Evolutionary conservation across 257 asterid species (phyloP).

Genomic region (Penstemon eatonii): DNA sequence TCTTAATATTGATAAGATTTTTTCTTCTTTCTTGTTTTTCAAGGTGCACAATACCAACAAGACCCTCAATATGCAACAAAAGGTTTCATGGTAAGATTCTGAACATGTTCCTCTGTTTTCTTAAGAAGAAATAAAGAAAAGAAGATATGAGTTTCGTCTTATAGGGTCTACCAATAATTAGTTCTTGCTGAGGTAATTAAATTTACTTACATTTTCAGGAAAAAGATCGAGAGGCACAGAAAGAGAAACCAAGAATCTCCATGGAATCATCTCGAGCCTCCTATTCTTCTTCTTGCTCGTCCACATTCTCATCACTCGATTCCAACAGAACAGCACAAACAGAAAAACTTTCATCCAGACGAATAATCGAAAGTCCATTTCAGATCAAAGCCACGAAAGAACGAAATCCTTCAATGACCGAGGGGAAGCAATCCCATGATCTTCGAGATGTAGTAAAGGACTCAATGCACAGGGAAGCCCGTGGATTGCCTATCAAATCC

Average conservation of each 20-base stretch:
- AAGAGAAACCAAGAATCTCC: slow-evolving; percentile 53
- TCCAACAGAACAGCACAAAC: slow-evolving; percentile 43
- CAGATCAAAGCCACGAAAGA: slow-evolving; percentile 36
- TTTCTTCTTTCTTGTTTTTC: slow-evolving; percentile 30
- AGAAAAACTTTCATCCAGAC: slow-evolving; percentile 35
- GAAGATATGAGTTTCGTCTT: not conserved
- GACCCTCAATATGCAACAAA: slow-evolving; percentile 46
- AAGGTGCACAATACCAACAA: slow-evolving; percentile 49
- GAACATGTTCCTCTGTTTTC: slow-evolving; percentile 12
- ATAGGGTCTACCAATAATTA: not conserved
- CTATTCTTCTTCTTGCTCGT: slow-evolving; percentile 67
- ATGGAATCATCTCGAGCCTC: slow-evolving; percentile 68
- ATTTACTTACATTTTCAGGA: slow-evolving; percentile 49
- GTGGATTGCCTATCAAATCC: slow-evolving; percentile 56
- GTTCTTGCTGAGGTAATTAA: slow-evolving; percentile 20
- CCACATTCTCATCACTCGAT: slow-evolving; percentile 62
- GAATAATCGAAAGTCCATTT: slow-evolving; percentile 38
- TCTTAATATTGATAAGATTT: slow-evolving; percentile 24
- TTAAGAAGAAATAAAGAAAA: not conserved
- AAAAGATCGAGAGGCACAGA: slow-evolving; percentile 39
- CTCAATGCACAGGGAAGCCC: slow-evolving; percentile 79
- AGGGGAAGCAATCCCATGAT: slow-evolving; percentile 45
- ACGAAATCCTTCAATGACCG: slow-evolving; percentile 27
- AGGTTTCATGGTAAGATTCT: slow-evolving; percentile 41
- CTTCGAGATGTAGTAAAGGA: slow-evolving; percentile 74